Base-by-base conservation (phyloP, 768 basidiomycete species). In the Phaffia tasmanica region DNA sequence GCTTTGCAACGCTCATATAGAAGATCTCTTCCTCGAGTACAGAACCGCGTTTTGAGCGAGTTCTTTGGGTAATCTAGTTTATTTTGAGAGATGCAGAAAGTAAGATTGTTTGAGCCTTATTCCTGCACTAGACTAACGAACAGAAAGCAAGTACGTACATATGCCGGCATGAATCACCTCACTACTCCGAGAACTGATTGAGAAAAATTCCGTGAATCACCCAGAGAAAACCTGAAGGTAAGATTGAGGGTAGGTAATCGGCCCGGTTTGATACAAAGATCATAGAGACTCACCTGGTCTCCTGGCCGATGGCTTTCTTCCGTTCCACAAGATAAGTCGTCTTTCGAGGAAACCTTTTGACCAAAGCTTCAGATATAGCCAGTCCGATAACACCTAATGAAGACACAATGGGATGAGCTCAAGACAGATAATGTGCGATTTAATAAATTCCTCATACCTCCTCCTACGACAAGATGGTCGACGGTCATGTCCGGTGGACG, bases 111-210 rank as follows among this genome's bases (percentile, higher is more conserved):
- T 42, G 6, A 42, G 35, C 35, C 35, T 42, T 42, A 11, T 11
- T 42, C 35, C 63, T 25, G 35, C 35, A 42, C 29, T 57, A 57
- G 49, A 19, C n/a, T n/a, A 7, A 35, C 27, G 14, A 32, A 14
- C 49, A 29, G n/a, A n/a, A n/a, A n/a, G n/a, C n/a, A n/a, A 42
- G 25, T 30, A n/a, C 56, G 48, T 46, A 15, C 21, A 60, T 30
- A 53, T 73, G 84, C 88, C 91, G 68, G 88, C 86, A 78, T 97
- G 93, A 30, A 97, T 87, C 27, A 98, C 93, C 73, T 95, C 93
- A 0, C 91, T 93, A 75, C 94, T 95, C 19, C 93, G 83, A 50
- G 89, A 91, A 75, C 91, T 92, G 63, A 23, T 42, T 11, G 16
- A 11, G 1, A 47, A 21, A 9, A 47, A 16, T 23, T 29, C 29